Percentiles rank a stretch among this genome's conserved stretches.
These are phyloP conservation scores for Annulohypoxylon nitens DNA, from an alignment of 495 filamentous ascomycete species.

Conservation along the genomic window DNA sequence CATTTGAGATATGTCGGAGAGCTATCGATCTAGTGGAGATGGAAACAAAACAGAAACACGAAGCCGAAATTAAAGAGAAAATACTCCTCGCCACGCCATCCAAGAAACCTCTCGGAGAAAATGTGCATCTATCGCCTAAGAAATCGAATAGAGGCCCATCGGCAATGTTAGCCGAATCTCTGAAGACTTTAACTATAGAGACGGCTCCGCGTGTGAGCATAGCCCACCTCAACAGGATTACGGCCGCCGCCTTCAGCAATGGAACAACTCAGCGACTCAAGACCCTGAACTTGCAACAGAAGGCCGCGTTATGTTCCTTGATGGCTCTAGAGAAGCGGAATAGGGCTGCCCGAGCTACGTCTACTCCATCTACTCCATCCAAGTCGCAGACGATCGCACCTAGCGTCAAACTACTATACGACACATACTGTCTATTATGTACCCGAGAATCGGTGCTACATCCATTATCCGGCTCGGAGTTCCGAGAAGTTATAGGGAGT, in stretches of 20 bases:
- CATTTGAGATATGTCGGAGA: constrained; percentile 91
- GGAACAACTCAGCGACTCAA: constrained; percentile 85
- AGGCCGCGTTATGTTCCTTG: constrained; percentile 90
- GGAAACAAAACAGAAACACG: constrained; percentile 78
- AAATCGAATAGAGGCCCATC: constrained; percentile 50
- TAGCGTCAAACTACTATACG: constrained; percentile 82
- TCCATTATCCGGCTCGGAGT: constrained; percentile 87
- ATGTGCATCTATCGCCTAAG: constrained; percentile 64
- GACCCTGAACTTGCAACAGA: constrained; percentile 93
- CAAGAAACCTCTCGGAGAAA: constrained; percentile 60
- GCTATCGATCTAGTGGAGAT: constrained; percentile 90
- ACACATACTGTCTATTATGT: constrained; percentile 82
- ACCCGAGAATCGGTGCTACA: constrained; percentile 86
- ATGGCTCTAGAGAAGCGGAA: constrained; percentile 81
- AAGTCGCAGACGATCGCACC: constrained; percentile 66
- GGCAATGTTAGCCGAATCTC: constrained; percentile 58
- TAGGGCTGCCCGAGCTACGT: constrained; percentile 54
- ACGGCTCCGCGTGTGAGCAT: constrained; percentile 93
- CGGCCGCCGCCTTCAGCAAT: constrained; percentile 86
- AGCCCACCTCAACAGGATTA: constrained; percentile 89
- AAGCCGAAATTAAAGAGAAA: constrained; percentile 65
- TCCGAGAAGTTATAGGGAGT: constrained; percentile 91
- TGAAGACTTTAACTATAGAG: constrained; percentile 71
- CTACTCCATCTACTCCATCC: constrained; percentile 60
- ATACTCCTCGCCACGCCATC: constrained; percentile 62